Percentiles rank a stretch among this genome's conserved stretches.
These are phyloP conservation scores for Rosa persica DNA, from an alignment of 306 rosid genomes.

Conservation along the genomic window DNA sequence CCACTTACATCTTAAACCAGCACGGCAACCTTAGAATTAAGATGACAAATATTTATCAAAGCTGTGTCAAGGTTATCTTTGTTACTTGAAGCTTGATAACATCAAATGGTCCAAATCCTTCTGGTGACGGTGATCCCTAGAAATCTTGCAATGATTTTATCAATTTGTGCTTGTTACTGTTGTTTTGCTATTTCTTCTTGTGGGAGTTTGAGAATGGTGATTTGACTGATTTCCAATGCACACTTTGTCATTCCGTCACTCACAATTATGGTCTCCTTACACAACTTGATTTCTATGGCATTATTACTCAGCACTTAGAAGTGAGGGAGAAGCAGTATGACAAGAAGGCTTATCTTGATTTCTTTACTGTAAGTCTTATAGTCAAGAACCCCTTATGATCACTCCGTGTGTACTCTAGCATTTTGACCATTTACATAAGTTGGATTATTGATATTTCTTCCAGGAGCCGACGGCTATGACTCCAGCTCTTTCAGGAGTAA, in stretches of 20 bases:
- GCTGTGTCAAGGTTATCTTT: background rate
- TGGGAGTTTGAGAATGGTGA: background rate
- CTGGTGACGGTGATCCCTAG: background rate
- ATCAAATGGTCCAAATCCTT: background rate
- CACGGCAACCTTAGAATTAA: background rate
- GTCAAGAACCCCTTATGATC: background rate
- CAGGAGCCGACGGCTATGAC: conserved; percentile 56
- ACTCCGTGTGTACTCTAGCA: background rate
- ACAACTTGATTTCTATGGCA: conserved; percentile 24
- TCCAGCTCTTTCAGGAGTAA: conserved; percentile 65
- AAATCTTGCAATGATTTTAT: background rate
- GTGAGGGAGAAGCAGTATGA: conserved; percentile 96
- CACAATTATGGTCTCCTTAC: background rate
- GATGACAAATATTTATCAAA: background rate
- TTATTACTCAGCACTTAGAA: conserved; percentile 59
- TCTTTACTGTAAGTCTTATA: conserved; percentile 68
- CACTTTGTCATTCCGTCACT: background rate
- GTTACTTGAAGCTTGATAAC: background rate
- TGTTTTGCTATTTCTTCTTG: background rate
- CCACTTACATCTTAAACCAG: background rate
- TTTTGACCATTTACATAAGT: conserved; percentile 10
- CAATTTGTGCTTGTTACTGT: background rate
- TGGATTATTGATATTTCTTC: conserved; percentile 21
- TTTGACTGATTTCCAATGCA: background rate
- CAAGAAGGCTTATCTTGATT: conserved; percentile 67